A percentile compares a stretch with the other conserved stretches of the same genome.
Evolutionary conservation across 164 flowering plant species (phyloP).

Genomic region (Stephania cephalantha): DNA sequence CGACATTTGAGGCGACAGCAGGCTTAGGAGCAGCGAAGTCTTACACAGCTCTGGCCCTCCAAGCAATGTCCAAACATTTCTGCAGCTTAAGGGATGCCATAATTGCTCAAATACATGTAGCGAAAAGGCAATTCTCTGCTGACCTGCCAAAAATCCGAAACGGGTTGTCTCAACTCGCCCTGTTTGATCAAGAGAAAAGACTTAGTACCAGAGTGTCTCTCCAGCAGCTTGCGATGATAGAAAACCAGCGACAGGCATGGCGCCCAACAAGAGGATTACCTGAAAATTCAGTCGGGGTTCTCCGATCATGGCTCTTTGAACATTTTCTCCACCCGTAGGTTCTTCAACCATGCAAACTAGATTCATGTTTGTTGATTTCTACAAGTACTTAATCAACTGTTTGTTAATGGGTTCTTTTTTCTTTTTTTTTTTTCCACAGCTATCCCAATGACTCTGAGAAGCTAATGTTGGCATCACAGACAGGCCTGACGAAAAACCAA

Average conservation of each 20-base stretch:
- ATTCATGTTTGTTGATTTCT: neutral
- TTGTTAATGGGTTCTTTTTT: too few relatives aligned
- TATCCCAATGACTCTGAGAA: conserved; percentile 88
- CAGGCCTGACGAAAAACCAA: conserved; percentile 80
- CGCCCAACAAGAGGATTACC: conserved; percentile 84
- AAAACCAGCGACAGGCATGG: conserved; percentile 55
- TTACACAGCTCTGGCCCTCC: conserved; percentile 70
- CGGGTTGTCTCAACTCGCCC: conserved; percentile 49
- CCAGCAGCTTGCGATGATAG: conserved; percentile 59
- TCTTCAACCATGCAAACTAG: neutral
- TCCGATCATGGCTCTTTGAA: conserved; percentile 90
- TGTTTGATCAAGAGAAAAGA: conserved; percentile 46
- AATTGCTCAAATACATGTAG: conserved; percentile 37
- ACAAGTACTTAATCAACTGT: neutral
- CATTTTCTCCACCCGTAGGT: conserved; percentile 91
- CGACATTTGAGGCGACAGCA: conserved; percentile 64
- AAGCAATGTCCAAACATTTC: conserved; percentile 82
- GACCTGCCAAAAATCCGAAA: conserved; percentile 40
- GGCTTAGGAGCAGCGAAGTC: conserved; percentile 66
- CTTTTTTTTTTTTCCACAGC: conserved; percentile 27
- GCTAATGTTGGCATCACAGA: conserved; percentile 76
- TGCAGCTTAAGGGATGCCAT: conserved; percentile 63
- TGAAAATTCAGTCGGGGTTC: conserved; percentile 71
- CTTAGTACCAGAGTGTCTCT: conserved; percentile 34
- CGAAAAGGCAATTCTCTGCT: conserved; percentile 30